Evolutionary conservation across 106 monocot genomes (phyloP).

Genomic region (Dendrobium catenatum): DNA sequence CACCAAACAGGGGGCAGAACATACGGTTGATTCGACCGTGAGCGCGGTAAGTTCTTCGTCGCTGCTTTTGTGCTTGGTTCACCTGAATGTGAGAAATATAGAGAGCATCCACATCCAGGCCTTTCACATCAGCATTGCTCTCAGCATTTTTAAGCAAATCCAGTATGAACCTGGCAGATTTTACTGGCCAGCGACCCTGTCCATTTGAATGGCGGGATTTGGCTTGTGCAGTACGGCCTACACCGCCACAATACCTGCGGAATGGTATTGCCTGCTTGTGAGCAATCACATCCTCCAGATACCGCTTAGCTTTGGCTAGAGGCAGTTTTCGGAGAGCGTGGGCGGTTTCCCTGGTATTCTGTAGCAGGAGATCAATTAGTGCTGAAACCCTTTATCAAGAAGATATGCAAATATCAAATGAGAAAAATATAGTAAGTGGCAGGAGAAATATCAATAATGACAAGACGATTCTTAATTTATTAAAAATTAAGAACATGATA

Average conservation of each 20-base stretch:
- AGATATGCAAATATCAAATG: not conserved
- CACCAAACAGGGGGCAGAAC: not conserved
- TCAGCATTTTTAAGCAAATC: conserved; percentile 73
- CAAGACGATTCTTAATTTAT: not conserved
- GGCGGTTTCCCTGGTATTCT: conserved; percentile 71
- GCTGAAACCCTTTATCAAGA: no score
- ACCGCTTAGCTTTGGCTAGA: conserved; percentile 54
- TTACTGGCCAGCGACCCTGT: conserved; percentile 70
- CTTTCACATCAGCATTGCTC: conserved; percentile 72
- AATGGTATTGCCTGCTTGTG: conserved; percentile 97
- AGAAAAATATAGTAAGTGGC: not conserved
- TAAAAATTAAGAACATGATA: not conserved
- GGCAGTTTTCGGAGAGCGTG: conserved; percentile 46
- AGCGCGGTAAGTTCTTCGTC: conserved; percentile 67
- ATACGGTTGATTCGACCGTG: conserved; percentile 74
- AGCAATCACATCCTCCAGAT: conserved; percentile 75
- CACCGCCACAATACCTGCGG: conserved; percentile 75
- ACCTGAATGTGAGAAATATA: conserved; percentile 67
- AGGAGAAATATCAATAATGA: no score
- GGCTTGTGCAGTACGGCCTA: conserved; percentile 82
- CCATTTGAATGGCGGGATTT: conserved; percentile 84
- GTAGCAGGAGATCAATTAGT: not conserved
- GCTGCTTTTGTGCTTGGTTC: conserved; percentile 67
- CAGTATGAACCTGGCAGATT: conserved; percentile 58
- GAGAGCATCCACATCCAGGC: conserved; percentile 57